Percentiles rank a stretch among this genome's conserved stretches.
These are phyloP conservation scores for Gloeophyllum trabeum DNA, from an alignment of 768 basidiomycete genomes.

Conservation along the genomic window DNA sequence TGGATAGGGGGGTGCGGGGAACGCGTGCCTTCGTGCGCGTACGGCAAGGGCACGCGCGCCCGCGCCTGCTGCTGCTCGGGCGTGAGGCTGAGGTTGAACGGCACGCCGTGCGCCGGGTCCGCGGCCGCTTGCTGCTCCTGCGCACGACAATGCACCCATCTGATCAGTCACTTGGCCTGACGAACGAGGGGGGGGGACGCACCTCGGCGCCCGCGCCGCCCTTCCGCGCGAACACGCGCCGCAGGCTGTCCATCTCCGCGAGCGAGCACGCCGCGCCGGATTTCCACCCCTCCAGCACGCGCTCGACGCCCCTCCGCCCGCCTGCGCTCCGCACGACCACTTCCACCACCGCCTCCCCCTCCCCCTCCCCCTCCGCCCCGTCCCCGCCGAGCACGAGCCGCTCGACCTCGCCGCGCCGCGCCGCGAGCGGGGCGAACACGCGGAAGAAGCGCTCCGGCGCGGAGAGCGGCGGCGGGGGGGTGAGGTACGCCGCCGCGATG, in stretches of 20 bases:
- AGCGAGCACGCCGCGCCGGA: constrained; percentile 31
- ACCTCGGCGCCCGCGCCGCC: constrained; percentile 7
- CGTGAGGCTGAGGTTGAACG: constrained; percentile 86
- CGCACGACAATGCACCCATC: neutral
- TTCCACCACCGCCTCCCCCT: constrained; percentile 49
- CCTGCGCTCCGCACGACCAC: constrained; percentile 38
- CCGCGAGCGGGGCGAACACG: constrained; percentile 61
- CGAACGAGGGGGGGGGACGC: neutral
- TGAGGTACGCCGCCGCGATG: constrained; percentile 60
- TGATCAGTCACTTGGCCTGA: neutral
- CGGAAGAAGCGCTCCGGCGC: constrained; percentile 69
- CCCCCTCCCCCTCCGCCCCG: constrained; percentile 36
- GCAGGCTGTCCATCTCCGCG: constrained; percentile 38
- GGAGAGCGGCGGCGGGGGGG: constrained; percentile 55
- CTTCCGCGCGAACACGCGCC: constrained; percentile 31
- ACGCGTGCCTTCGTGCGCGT: constrained; percentile 72
- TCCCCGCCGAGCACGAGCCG: constrained; percentile 44
- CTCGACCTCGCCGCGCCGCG: constrained; percentile 47
- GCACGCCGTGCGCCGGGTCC: constrained; percentile 58
- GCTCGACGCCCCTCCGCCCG: constrained; percentile 44
- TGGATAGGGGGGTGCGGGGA: constrained; percentile 2
- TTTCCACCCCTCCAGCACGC: constrained; percentile 55
- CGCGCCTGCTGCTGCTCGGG: constrained; percentile 70
- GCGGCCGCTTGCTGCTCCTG: constrained; percentile 19
- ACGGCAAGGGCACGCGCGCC: constrained; percentile 80